Base-by-base conservation (phyloP, 208 protist genomes). In the Trypanosoma caninum region DNA sequence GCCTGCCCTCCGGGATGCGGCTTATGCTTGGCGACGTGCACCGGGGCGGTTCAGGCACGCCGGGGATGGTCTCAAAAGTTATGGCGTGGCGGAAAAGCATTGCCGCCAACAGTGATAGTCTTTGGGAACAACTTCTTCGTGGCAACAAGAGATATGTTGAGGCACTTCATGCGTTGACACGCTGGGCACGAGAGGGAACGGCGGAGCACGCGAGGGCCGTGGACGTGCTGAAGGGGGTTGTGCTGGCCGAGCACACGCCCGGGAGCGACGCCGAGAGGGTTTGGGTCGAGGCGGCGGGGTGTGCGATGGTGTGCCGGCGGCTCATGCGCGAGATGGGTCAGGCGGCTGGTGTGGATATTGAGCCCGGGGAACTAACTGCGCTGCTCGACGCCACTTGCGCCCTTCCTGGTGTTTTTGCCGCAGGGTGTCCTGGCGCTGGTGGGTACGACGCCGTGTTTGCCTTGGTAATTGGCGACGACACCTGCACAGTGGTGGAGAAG, bases 381-480 rank as follows among this genome's bases (percentile, higher is more conserved):
- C 56, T 98, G 27, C 74, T 98, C 1, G 65, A 98, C 57, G 74
- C 70, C 14, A 98, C 93, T 13, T 77, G 78, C 13, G 69, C 67
- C 0, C 70, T 98, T 56, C 72, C 83, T 3, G 94, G 94, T 44
- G 90, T 97, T 45, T 84, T 98, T 56, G 89, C 89, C 5, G 93
- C 92, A 13, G 96, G 95, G 48, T 95, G 92, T 55, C 93, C 95
- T 22, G 95, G 95, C 27, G 93, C 94, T 9, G 95, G 95, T 52
- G 95, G 95, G 31, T 97, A 94, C 71, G 95, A 98, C 53, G 93
- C 95, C 27, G 76, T 98, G 13, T 97, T 94, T 75, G 92, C 88
- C 25, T 64, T 97, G 1, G 81, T 82, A n/a, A 40, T 95, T 2
- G 83, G 84, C 23, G 77, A 92, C 41, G 80, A 69, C 31, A 69